A percentile compares a stretch with the other conserved stretches of the same genome.
Evolutionary conservation across 192 early-diverging fungal species (phyloP).

Genomic region (Phlyctochytrium arcticum): DNA sequence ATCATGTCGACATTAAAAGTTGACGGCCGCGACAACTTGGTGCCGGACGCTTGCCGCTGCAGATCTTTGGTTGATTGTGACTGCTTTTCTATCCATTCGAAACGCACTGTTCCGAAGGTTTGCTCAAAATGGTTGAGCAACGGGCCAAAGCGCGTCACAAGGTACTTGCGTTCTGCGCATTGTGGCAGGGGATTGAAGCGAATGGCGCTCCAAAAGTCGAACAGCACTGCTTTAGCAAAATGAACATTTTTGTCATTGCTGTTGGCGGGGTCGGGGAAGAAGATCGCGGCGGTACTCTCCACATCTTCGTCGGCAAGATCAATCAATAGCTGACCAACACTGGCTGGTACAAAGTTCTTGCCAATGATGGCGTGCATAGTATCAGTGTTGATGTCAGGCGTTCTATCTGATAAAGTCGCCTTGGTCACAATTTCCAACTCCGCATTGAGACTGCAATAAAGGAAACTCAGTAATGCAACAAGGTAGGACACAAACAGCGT

Average conservation of each 20-base stretch:
- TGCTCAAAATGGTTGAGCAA: not conserved
- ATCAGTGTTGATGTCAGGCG: too few species aligned
- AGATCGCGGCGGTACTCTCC: too few species aligned
- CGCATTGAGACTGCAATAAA: too few species aligned
- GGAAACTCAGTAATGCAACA: too few species aligned
- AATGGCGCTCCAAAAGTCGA: not conserved
- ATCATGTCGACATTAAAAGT: constrained; percentile 1
- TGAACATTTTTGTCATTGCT: not conserved
- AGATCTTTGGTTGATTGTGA: not conserved
- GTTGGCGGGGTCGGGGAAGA: too few species aligned
- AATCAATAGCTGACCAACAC: too few species aligned
- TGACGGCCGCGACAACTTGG: not conserved
- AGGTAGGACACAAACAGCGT: too few species aligned
- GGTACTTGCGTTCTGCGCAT: not conserved
- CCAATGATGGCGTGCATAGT: too few species aligned
- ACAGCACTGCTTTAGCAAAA: not conserved
- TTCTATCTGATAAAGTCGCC: too few species aligned
- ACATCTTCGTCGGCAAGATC: too few species aligned
- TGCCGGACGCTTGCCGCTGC: not conserved
- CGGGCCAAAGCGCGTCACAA: not conserved
- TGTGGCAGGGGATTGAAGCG: not conserved
- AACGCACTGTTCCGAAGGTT: not conserved
- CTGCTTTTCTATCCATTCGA: not conserved
- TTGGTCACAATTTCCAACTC: too few species aligned
- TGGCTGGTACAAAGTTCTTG: too few species aligned